Evolutionary conservation across 495 filamentous ascomycete species (phyloP), one percentile per base, ranked within the genome.

Genomic region (Acidiella bohemica): DNA sequence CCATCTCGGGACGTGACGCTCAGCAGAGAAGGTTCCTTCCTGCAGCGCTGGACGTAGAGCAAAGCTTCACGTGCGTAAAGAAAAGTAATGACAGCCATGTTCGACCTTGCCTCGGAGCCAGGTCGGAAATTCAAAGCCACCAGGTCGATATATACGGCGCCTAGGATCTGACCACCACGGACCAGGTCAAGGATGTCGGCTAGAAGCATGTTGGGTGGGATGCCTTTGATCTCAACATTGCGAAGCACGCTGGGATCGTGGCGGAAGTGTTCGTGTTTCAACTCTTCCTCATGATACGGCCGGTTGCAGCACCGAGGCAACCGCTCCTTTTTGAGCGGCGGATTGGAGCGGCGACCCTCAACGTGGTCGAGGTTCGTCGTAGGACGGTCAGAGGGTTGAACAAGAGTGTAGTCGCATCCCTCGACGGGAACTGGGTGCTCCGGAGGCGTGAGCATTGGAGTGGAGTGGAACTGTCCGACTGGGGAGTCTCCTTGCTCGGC

Each of bases 151-250:
- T 44, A 32, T 9, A 6, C 18, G 4, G 44, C 26, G 5, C 31
- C 24, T 11, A 47, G 7, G 16, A 47, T 32, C 24, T 18, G 41
- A 17, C 44, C 44, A 13, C 38, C 32, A 13, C 21, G 24, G 31
- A 47, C 32, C 20, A 32, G 37, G 20, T 41, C 38, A 11, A 47
- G 28, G 5, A 42, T 27, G 1, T 47, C 39, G 5, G 44, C 32
- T 1, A 47, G 19, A 3, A 24, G 36, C 13, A 22, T 23, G 25
- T 33, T 37, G 2, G 38, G 16, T 8, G 38, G 44, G 23, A 47
- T 36, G 18, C 27, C 27, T 16, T 4, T 17, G 22, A 47, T 42
- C 22, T 42, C 13, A 2, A 42, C 32, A 12, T 30, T 47, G n/a
- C 36, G 38, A 11, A 34, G 20, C 4, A 21, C 9, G 4, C 23